Evolutionary conservation across 805 yeast species (phyloP).

Genomic region (Kurtzmaniella cleridarum): DNA sequence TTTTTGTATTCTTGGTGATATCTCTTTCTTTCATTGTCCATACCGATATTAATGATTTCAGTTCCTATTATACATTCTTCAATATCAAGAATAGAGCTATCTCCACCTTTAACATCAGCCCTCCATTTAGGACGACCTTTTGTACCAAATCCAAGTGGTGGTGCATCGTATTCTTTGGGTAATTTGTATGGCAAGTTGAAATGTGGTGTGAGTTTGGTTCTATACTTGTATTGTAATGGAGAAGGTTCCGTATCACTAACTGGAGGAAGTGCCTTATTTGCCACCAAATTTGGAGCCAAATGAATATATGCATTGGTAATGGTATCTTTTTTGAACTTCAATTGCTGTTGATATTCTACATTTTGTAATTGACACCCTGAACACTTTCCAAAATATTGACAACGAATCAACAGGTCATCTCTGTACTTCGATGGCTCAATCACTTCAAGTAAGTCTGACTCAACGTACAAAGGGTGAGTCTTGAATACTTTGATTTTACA

Average conservation of each 20-base stretch:
- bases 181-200: conserved; percentile 68
- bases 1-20: conserved; percentile 44
- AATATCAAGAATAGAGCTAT: conserved; percentile 68
- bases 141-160: conserved; percentile 84
- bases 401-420: conserved; percentile 58
- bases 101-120: conserved; percentile 48
- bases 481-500: conserved; percentile 69
- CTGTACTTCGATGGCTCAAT: conserved; percentile 25
- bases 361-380: conserved; percentile 94
- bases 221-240: conserved; percentile 69
- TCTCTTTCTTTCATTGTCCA: conserved; percentile 59
- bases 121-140: conserved; percentile 78
- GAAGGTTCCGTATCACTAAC: conserved; percentile 65
- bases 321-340: conserved; percentile 65
- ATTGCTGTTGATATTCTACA: conserved; percentile 66
- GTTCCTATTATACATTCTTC: conserved; percentile 95
- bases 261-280: conserved; percentile 44
- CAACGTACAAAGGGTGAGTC: conserved; percentile 69
- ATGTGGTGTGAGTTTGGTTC: conserved; percentile 96
- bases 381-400: conserved; percentile 86
- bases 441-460: conserved; percentile 64
- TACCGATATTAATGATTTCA: conserved; percentile 63
- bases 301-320: conserved; percentile 76
- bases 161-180: conserved; percentile 37
- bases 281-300: conserved; percentile 56